Evolutionary conservation across 2,329 filamentous ascomycete genomes (phyloP), one percentile per base, ranked within the genome.

Genomic region (Arthroderma sp.): DNA sequence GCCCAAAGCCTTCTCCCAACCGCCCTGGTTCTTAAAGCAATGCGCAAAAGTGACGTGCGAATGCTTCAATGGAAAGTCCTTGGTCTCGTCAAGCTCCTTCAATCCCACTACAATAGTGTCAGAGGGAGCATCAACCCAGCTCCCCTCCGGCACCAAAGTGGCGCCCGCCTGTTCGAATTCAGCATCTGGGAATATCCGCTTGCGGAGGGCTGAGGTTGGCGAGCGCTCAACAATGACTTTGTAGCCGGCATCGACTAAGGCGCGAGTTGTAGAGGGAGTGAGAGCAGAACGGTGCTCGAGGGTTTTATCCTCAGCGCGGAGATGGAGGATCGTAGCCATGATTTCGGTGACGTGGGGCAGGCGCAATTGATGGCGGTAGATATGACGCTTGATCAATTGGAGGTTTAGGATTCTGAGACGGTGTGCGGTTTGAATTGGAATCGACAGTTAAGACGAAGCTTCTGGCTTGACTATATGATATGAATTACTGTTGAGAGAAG

Each of bases 161-260:
- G 62, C 62, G 30, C 64, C 64, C 6, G 62, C 60, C 34, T 59
- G 55, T 43, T 65, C 62, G 47, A 66, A 67, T 45, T 67, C 64
- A 2, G 51, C 43, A 48, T 66, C 62, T 2, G 54, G 45, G 53
- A 67, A 67, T 42, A 65, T 65, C 8, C 52, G 50, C 36, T 63
- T 52, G 34, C 55, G 55, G 28, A 49, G 45, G 11, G 48, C 40
- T 10, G 49, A 51, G 38, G 50, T 52, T 11, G 51, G 47, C 33
- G 61, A 62, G 28, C 57, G 55, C 50, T 67, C 64, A 36, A 67
- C 60, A 38, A 64, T 62, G 49, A 67, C 55, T 2, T 51, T 56
- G 49, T 65, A 67, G 44, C 63, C 63, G 22, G 61, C 61, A 11
- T 64, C 60, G 39, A 66, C 54, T n/a, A 67, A 57, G 46, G 63